Evolutionary conservation across 257 asterid species (phyloP).

Genomic region (Osmanthus fragrans): DNA sequence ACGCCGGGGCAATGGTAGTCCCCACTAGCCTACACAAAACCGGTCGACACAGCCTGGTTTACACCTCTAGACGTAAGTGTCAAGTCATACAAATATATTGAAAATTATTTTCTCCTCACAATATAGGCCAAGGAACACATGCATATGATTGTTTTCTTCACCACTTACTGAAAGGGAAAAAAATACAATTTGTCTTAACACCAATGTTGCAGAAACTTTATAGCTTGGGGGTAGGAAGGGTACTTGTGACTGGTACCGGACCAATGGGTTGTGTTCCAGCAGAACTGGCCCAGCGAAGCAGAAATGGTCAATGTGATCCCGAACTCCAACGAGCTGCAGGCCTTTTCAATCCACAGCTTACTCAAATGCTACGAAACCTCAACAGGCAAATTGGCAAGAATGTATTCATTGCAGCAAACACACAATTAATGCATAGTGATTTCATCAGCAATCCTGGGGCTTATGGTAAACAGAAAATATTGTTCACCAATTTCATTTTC

Average conservation of each 20-base stretch:
- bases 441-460: conserved; percentile 60
- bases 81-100: background rate
- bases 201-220: conserved; percentile 41
- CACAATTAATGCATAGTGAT: conserved; percentile 39
- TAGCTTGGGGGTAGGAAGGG: conserved; percentile 56
- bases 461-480: conserved; percentile 38
- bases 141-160: background rate
- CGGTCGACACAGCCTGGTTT: background rate
- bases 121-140: background rate
- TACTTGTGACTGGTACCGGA: conserved; percentile 74
- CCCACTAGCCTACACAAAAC: background rate
- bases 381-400: conserved; percentile 39
- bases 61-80: background rate
- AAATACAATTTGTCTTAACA: background rate
- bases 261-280: conserved; percentile 87
- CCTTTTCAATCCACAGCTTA: conserved; percentile 69
- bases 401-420: conserved; percentile 61
- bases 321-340: conserved; percentile 65
- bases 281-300: conserved; percentile 58
- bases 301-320: conserved; percentile 58
- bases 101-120: background rate
- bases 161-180: background rate
- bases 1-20: background rate
- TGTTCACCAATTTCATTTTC: background rate
- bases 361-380: conserved; percentile 39